Base-by-base conservation (phyloP, 2,329 filamentous ascomycete species). In the Cylindrodendrum hubeiense region DNA sequence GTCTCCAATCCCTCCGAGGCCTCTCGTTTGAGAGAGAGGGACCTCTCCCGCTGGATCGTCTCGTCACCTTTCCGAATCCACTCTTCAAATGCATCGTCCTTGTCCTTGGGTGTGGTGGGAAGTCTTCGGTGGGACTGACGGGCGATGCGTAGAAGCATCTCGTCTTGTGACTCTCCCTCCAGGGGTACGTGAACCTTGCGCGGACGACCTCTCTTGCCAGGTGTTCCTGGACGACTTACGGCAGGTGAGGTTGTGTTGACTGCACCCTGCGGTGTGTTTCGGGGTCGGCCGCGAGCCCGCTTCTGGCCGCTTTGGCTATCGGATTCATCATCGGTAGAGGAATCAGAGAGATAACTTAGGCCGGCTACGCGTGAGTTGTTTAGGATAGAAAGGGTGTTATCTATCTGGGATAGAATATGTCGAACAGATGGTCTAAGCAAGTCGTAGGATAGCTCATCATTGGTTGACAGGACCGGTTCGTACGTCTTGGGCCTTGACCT, bases 381-480 rank as follows among this genome's bases (percentile, higher is more conserved):
- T 15, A 98, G 83, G 4, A 90, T 87, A 30, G 85, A 82, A 6
- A 97, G 85, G 1, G 95, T 84, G 5, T 83, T 78, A 71, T 98
- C 93, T 2, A 97, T 76, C 37, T 89, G 87, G 2, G 84, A 80
- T 9, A 97, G 83, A 17, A 95, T 86, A 69, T 93, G 90, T n/a
- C 90, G 85, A 12, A 92, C 85, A 0, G 88, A 85, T 0, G 94
- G 93, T 0, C 86, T 85, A 17, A 97, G 81, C 5, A 97, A 82
- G 2, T 79, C 76, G 63, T 86, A 82, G 0, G 93, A 92, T 51
- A 84, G 76, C 2, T 92, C 89, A 69, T 97, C 94, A 71, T 97
- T 91, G 2, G 89, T 86, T 8, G 91, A 86, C 5, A 93, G 79
- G 2, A 85, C 82, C 0, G 92, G 88, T 12, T 79, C 77, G 34